A percentile compares a stretch with the other conserved stretches of the same genome.
Evolutionary conservation across 305 asterid genomes (phyloP).

Genomic region (Rubia tinctorum): DNA sequence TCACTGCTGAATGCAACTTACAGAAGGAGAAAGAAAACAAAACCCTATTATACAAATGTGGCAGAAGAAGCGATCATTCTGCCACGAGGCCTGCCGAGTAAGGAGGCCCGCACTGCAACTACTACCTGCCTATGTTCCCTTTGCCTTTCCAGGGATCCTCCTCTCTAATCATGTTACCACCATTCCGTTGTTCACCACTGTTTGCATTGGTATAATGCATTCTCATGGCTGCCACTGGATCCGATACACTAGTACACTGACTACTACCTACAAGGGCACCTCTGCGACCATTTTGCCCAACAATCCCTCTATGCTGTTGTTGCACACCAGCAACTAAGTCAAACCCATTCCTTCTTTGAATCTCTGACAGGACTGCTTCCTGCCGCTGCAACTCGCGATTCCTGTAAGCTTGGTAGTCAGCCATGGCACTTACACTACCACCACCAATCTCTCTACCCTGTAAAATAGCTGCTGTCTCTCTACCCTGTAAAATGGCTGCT

Average conservation of each 20-base stretch:
- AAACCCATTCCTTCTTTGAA: conserved; percentile 74
- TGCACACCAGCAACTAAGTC: conserved; percentile 53
- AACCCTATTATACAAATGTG: background rate
- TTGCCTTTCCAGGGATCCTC: conserved; percentile 74
- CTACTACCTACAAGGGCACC: conserved; percentile 60
- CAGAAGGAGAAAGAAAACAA: conserved; percentile 41
- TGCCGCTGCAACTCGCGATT: conserved; percentile 47
- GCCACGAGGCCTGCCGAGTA: conserved; percentile 20
- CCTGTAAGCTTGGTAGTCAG: conserved; percentile 45
- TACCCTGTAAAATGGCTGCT: conserved; percentile 39
- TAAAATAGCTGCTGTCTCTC: conserved; percentile 41
- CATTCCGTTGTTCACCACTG: conserved; percentile 50
- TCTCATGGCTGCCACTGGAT: conserved; percentile 85
- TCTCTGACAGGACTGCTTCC: conserved; percentile 43
- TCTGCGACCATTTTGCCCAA: conserved; percentile 57
- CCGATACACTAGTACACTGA: conserved; percentile 60
- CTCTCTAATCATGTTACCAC: conserved; percentile 42
- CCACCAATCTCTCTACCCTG: conserved; percentile 33
- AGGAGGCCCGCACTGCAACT: background rate
- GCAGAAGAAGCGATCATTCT: conserved; percentile 13
- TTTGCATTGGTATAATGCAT: conserved; percentile 72
- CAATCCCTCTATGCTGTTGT: conserved; percentile 52
- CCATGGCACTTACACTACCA: conserved; percentile 31
- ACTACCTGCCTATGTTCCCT: conserved; percentile 46
- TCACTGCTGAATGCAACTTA: conserved; percentile 36